Evolutionary conservation across 352 stramenopile species (phyloP).

Genomic region (Globisporangium heterothallicum): DNA sequence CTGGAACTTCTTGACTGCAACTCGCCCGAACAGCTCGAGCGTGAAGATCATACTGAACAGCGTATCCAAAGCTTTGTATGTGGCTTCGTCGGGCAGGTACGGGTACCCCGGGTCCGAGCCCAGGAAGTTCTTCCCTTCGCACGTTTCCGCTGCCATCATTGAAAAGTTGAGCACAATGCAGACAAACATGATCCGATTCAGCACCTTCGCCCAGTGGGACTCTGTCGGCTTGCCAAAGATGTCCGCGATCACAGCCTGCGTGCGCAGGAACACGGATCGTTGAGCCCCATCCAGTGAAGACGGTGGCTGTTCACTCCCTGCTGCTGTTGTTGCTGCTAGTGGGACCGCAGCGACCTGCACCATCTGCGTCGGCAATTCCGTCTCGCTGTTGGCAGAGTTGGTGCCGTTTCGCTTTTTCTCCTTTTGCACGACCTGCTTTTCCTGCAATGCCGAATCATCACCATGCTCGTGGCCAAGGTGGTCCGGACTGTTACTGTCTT

Average conservation of each 20-base stretch:
- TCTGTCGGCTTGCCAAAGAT: conserved; percentile 37
- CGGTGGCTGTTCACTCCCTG: not conserved
- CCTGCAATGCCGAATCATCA: not conserved
- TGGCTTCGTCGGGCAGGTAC: conserved; percentile 29
- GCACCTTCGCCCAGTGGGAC: conserved; percentile 26
- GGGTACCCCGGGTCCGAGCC: conserved; percentile 56
- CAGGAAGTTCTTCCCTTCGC: conserved; percentile 45
- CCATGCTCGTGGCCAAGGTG: too few species aligned
- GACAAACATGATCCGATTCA: conserved; percentile 43
- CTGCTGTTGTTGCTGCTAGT: too few species aligned
- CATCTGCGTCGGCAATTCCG: conserved; percentile 8
- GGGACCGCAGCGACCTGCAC: conserved; percentile 9
- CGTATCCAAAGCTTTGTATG: conserved; percentile 31
- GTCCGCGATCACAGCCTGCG: conserved; percentile 29
- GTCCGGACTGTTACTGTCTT: not conserved
- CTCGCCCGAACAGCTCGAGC: conserved; percentile 41
- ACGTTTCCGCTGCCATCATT: conserved; percentile 52
- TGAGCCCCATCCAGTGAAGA: conserved; percentile 1
- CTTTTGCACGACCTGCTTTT: not conserved
- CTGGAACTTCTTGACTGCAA: conserved; percentile 22
- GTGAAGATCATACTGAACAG: conserved; percentile 50
- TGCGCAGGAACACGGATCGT: conserved; percentile 18
- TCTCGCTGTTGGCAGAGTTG: not conserved
- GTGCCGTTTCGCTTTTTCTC: not conserved
- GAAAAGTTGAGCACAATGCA: conserved; percentile 46